phyloP scores from a whole-genome alignment of 768 basidiomycete genomes.

The Leccinum obscurum region DNA sequence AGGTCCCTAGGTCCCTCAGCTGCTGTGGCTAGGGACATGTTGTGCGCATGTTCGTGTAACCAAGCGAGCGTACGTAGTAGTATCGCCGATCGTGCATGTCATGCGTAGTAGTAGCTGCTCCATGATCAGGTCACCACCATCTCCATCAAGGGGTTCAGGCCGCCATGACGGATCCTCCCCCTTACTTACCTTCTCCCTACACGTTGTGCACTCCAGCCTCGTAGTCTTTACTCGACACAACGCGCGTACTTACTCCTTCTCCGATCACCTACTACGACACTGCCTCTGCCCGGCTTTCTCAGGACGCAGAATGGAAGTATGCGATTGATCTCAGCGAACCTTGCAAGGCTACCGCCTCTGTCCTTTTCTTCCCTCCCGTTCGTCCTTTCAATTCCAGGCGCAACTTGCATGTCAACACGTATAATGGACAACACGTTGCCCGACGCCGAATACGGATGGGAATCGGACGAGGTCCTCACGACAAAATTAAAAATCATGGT shows the following conservation, averaged over 20 bases:
- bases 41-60: constrained; percentile 1
- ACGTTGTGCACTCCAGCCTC: constrained; percentile 14
- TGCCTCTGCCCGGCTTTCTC: constrained; percentile 7
- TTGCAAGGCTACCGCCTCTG: not conserved
- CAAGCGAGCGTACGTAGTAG: not conserved
- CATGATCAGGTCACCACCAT: not conserved
- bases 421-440: constrained; percentile 8
- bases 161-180: constrained; percentile 6
- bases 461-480: constrained; percentile 4
- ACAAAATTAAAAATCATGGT: constrained; percentile 3
- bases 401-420: not conserved
- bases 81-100: constrained; percentile 1
- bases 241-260: not conserved
- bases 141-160: not conserved
- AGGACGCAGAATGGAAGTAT: constrained; percentile 15
- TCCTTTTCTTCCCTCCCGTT: not conserved
- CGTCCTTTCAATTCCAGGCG: not conserved
- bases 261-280: constrained; percentile 4
- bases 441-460: constrained; percentile 6
- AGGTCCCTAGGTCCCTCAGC: not conserved
- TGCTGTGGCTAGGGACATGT: not conserved
- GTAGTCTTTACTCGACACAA: not conserved
- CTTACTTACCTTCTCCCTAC: constrained; percentile 3
- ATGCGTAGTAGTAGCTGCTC: not conserved
- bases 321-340: constrained; percentile 10